Conservation (phyloP, 2,329 filamentous ascomycete species). For the Biscogniauxia marginata region DNA sequence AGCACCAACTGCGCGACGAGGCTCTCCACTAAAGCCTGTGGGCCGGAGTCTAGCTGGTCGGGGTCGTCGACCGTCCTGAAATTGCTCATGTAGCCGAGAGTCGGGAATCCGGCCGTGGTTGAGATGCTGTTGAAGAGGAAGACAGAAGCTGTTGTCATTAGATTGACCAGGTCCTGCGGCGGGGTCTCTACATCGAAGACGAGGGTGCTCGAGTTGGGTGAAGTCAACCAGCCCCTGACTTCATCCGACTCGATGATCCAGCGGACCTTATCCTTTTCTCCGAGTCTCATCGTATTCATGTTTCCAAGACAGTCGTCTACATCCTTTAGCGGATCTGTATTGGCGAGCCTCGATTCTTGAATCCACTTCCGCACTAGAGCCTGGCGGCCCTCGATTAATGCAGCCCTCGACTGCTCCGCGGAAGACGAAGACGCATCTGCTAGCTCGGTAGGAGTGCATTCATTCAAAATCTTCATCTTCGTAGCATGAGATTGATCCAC, state of each 20-base stretch:
- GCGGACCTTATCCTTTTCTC: slow-evolving; percentile 10
- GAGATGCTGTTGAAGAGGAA: slow-evolving; percentile 6
- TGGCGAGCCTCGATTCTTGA: not conserved
- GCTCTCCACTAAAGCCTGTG: slow-evolving; percentile 3
- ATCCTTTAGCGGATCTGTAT: not conserved
- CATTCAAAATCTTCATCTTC: not conserved
- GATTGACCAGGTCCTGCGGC: slow-evolving; percentile 3
- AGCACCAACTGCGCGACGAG: slow-evolving; percentile 10
- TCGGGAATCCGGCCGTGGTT: slow-evolving; percentile 6
- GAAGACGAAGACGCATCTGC: slow-evolving; percentile 1
- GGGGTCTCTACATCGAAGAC: slow-evolving; percentile 7
- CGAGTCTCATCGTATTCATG: not conserved
- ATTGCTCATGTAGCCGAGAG: slow-evolving; percentile 6
- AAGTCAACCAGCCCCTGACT: slow-evolving; percentile 4
- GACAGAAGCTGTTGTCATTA: slow-evolving; percentile 4
- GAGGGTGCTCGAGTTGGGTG: slow-evolving; percentile 6
- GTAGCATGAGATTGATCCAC: slow-evolving; percentile 3
- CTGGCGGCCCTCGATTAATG: not conserved
- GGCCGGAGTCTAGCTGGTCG: slow-evolving; percentile 1
- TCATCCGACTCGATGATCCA: slow-evolving; percentile 14
- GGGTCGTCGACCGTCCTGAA: not conserved
- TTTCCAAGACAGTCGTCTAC: slow-evolving; percentile 8
- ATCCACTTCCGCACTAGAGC: slow-evolving; percentile 5
- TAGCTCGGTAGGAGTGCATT: slow-evolving; percentile 1
- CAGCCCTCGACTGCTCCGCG: not conserved